Evolutionary conservation across 129 eudicot genomes (phyloP), one percentile per base, ranked within the genome.

Genomic region (Helichrysum umbraculigerum): DNA sequence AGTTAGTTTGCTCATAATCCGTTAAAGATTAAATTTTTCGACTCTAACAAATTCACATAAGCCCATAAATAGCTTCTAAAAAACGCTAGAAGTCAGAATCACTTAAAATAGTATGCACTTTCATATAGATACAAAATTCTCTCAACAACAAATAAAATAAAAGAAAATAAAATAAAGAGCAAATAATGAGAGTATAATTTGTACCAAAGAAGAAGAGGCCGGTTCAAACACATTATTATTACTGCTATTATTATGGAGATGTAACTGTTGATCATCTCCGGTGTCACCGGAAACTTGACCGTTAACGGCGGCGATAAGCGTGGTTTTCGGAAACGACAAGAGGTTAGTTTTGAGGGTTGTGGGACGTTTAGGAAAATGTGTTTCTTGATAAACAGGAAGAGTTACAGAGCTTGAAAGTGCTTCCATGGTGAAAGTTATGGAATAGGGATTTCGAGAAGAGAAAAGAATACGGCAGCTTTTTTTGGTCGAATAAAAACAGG

Each of bases 221-320:
- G n/a, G 54, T 47, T 17, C 70, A 15, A 35, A n/a, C 34, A 28
- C 21, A 29, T 33, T 17, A 33, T 7, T 6, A 33, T 11, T n/a
- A 65, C 20, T 5, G 10, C 35, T 20, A 33, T 8, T 12, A 9
- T 67, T 9, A 67, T 8, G 72, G 4, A 67, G 9, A 0, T 37
- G 50, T 5, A 65, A 17, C 42, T 67, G 29, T 35, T 67, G 52
- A 20, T 67, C 72, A 11, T 67, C 54, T n/a, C 28, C 72, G 32
- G 51, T 21, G 72, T 67, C 72, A 39, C 72, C 72, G 30, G 72
- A 67, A 67, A 67, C n/a, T 39, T 67, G 56, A 4, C 51, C 5
- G 56, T 20, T 21, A 20, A 19, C 52, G 72, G 72, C 72, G 56
- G 72, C 56, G 51, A 39, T n/a, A 11, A 17, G 54, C 30, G 52